Evolutionary conservation across 2,329 filamentous ascomycete species (phyloP).

Genomic region (Claviceps sp.): DNA sequence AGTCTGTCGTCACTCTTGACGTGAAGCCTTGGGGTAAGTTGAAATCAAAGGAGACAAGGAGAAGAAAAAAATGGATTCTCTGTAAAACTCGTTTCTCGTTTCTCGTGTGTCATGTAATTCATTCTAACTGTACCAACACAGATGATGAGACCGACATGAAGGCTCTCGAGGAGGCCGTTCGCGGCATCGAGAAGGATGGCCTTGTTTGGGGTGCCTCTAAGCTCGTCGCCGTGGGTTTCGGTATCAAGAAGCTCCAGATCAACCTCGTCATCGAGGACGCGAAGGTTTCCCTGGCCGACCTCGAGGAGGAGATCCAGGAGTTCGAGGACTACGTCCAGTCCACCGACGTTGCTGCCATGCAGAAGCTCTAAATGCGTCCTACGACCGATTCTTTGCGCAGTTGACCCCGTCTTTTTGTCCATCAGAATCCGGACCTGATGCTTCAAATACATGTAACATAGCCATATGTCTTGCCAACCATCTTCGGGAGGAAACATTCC

Average conservation of each 20-base stretch:
- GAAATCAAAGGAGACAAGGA: neutral
- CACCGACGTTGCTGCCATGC: conserved; percentile 79
- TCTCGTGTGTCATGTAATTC: neutral
- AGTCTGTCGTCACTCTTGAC: conserved; percentile 90
- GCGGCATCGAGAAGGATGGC: conserved; percentile 78
- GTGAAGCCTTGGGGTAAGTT: conserved; percentile 93
- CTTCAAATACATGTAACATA: neutral
- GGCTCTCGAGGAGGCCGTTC: conserved; percentile 67
- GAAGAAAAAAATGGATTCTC: no score
- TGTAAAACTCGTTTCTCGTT: neutral
- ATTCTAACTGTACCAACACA: conserved; percentile 14
- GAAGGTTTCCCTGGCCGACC: conserved; percentile 76
- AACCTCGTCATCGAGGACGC: conserved; percentile 96
- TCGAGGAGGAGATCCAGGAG: conserved; percentile 69
- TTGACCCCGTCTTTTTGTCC: neutral
- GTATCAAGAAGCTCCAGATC: conserved; percentile 99
- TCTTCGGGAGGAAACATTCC: neutral
- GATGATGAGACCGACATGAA: conserved; percentile 92
- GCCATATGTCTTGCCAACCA: neutral
- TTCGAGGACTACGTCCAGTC: conserved; percentile 96
- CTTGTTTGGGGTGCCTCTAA: conserved; percentile 92
- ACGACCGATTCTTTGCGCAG: neutral
- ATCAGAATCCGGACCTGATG: neutral
- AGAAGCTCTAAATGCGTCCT: conserved; percentile 59
- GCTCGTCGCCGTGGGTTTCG: conserved; percentile 83